phyloP scores from a whole-genome alignment of 2,329 filamentous ascomycete genomes.

The Cordyceps cicadae region DNA sequence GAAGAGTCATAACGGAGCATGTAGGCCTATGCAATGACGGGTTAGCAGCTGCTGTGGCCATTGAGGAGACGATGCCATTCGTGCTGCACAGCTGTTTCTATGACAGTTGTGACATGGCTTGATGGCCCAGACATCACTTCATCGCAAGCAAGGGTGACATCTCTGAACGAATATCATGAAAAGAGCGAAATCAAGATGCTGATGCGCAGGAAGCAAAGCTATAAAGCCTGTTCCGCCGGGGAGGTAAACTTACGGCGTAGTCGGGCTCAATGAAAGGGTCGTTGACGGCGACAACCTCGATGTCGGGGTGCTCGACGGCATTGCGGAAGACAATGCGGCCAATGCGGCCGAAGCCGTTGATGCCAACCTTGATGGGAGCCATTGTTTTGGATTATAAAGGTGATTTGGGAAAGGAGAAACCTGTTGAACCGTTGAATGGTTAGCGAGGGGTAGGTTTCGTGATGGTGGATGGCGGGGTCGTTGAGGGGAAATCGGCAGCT shows the following conservation, averaged over 20 bases:
- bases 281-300: slow-evolving; percentile 94
- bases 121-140: background rate
- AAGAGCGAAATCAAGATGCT: no score
- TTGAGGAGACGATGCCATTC: background rate
- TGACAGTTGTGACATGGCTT: background rate
- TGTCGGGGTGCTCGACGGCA: slow-evolving; percentile 79
- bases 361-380: slow-evolving; percentile 69
- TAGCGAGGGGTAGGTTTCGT: slow-evolving; percentile 9
- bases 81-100: background rate
- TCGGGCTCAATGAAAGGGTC: slow-evolving; percentile 98
- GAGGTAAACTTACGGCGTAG: slow-evolving; percentile 73
- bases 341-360: slow-evolving; percentile 99
- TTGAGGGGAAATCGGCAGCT: background rate
- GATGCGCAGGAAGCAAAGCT: background rate
- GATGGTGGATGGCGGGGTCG: slow-evolving; percentile 9
- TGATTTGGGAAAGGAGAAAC: background rate
- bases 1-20: slow-evolving; percentile 99
- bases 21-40: slow-evolving; percentile 59
- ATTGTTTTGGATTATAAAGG: slow-evolving; percentile 27
- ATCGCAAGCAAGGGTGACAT: background rate
- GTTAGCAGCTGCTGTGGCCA: slow-evolving; percentile 9
- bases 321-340: slow-evolving; percentile 99
- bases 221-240: background rate
- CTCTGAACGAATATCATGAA: background rate
- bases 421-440: slow-evolving; percentile 9